Base-by-base conservation (phyloP, 495 filamentous ascomycete species). In the Penicilliopsis zonata region DNA sequence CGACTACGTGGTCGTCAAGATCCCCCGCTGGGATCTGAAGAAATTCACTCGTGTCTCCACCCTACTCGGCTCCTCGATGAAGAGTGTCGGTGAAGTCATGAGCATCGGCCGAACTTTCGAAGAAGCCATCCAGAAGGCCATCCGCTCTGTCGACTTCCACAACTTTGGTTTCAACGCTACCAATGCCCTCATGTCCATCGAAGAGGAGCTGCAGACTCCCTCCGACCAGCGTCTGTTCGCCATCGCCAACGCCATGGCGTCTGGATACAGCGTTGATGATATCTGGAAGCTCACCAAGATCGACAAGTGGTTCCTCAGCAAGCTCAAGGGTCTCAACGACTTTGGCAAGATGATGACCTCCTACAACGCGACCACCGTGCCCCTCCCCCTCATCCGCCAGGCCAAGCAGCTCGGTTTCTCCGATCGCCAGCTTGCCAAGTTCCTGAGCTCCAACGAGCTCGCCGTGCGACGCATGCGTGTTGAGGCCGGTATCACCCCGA, bases 21-120 rank as follows among this genome's bases (percentile, higher is more conserved):
- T 98, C 59, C 90, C 90, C 13, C 73, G 90, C 38, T 98, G 90
- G 90, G 90, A 98, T 60, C 57, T 98, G 40, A 96, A 96, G 68
- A 98, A 98, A 58, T 98, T 98, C 60, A 88, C 82, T 17, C 78
- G 90, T 34, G 90, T 96, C 13, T 95, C 88, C 5, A 95, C 86
- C 3, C 76, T 86, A 57, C 77, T 98, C 5, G 85, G 82, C 20
- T 96, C 90, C 5, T 95, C 90, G 9, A 98, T 98, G 90, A 98
- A 98, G 81, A 93, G 85, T 68, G 86, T 98, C 27, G 90, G 90
- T 46, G 90, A 98, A 53, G 90, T 98, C 35, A 96, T 98, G 90
- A 86, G 81, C 46, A 95, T 98, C 47, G 90, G 90, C 35, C 67
- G 90, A 40, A 92, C 85, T 0, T 98, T 98, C 37, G 90, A 98